These are phyloP conservation scores for Colletotrichum sojae DNA, from an alignment of 2,329 filamentous ascomycete genomes.

Conservation along the genomic window DNA sequence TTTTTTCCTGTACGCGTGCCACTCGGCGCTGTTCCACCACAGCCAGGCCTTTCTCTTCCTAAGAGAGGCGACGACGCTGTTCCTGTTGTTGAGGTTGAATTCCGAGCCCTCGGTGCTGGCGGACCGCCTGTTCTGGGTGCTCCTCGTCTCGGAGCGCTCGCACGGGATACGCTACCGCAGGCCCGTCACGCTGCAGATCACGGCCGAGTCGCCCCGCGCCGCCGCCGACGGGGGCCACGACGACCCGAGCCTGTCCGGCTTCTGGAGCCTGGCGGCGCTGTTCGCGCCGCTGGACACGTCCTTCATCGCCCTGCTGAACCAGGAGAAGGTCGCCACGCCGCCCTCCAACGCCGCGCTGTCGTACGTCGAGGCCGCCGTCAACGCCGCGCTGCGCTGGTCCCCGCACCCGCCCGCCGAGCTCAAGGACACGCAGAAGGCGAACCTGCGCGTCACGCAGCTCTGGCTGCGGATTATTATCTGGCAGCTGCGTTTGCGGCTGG, in stretches of 20 bases:
- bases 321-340: conserved; percentile 51
- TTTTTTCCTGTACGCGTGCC: conserved; percentile 62
- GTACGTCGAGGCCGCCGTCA: conserved; percentile 53
- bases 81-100: conserved; percentile 52
- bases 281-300: conserved; percentile 59
- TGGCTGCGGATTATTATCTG: conserved; percentile 62
- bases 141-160: conserved; percentile 59
- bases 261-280: conserved; percentile 57
- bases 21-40: conserved; percentile 58
- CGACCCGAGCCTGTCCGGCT: conserved; percentile 52
- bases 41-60: conserved; percentile 60
- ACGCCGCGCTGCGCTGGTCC: conserved; percentile 52
- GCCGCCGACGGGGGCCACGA: conserved; percentile 46
- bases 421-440: conserved; percentile 61
- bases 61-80: conserved; percentile 58
- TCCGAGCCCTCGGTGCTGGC: conserved; percentile 48
- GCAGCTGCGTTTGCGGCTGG: conserved; percentile 60
- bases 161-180: conserved; percentile 61
- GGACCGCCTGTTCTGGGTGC: conserved; percentile 59
- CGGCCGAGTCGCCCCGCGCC: conserved; percentile 51
- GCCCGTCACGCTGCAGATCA: conserved; percentile 60
- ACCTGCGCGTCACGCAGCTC: conserved; percentile 59
- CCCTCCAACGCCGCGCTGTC: conserved; percentile 52
- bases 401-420: conserved; percentile 44
- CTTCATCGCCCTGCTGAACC: conserved; percentile 58